Evolutionary conservation across 257 asterid species (phyloP), one percentile per base, ranked within the genome.

Genomic region (Fraxinus pennsylvanica): DNA sequence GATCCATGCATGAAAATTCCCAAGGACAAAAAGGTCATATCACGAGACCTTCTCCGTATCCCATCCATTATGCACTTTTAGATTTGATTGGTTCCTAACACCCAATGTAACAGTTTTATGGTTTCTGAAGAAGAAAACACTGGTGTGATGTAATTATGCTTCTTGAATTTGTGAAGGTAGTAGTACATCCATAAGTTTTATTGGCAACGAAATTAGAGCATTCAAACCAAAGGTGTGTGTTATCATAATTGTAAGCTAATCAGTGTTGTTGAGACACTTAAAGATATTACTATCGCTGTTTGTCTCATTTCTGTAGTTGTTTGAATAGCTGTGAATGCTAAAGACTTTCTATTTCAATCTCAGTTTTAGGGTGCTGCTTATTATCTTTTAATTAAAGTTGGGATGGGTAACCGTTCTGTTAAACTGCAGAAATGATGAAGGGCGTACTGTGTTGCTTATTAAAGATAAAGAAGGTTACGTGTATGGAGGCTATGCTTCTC

Each of bases 401-500:
- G 77, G 33, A 74, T 65, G 57, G 81, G 61, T 88, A 68, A 89
- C 81, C 78, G 74, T 76, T 86, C 19, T 61, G 82, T 86, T 89
- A 74, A 84, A 81, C 85, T 89, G 90, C 96, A 95, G 99, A 86
- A 82, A 85, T 73, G 84, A 68, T 68, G 78, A 83, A 74, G 98
- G 94, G 33, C 93, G 94, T 5, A 86, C 96, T n/a, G 74, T 95
- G 76, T 66, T 93, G 89, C 85, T 93, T 77, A 86, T 95, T 80
- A 95, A 88, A 84, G 99, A 93, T 81, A 90, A 75, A 82, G 96
- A 95, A 82, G 98, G 97, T 43, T 83, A n/a, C 84, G 79, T 92
- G 32, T 93, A 91, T 75, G 99, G 97, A 76, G 99, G 99, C 80
- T 92, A 89, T 82, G 98, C 97, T 78, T 95, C 99, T 84, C 98